Percentiles rank a stretch among this genome's conserved stretches.
phyloP scores from a whole-genome alignment of 2,329 filamentous ascomycete genomes.

The Aspergillus calidoustus region DNA sequence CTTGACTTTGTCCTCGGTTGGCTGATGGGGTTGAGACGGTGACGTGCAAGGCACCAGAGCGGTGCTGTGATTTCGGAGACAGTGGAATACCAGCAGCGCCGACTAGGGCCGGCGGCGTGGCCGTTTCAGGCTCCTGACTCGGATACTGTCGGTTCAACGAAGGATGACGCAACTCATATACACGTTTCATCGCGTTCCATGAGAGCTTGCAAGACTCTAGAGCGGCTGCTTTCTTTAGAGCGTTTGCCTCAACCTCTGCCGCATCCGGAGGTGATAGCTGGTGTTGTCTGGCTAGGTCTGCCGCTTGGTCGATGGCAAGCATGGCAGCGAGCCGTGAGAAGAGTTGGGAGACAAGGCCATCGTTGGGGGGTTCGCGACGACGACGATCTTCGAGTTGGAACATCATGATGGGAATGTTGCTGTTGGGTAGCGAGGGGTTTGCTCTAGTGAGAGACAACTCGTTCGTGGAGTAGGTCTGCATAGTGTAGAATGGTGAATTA shows the following conservation, averaged over 20 bases:
- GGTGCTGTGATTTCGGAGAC: constrained; percentile 35
- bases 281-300: constrained; percentile 45
- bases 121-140: constrained; percentile 21
- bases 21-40: constrained; percentile 42
- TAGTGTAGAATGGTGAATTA: constrained; percentile 49
- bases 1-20: constrained; percentile 22
- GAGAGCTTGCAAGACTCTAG: constrained; percentile 53
- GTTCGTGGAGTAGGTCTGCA: constrained; percentile 48
- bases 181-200: constrained; percentile 46
- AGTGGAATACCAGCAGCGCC: constrained; percentile 42
- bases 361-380: constrained; percentile 45
- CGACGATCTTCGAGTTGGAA: constrained; percentile 45
- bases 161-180: constrained; percentile 54
- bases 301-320: constrained; percentile 53
- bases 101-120: constrained; percentile 33
- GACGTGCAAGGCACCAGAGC: constrained; percentile 46
- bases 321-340: constrained; percentile 56
- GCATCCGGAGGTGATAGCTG: constrained; percentile 46
- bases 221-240: constrained; percentile 49
- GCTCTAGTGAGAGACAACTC: constrained; percentile 48
- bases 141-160: constrained; percentile 38
- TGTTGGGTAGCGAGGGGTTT: constrained; percentile 46
- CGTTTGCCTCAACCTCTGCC: constrained; percentile 48
- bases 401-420: constrained; percentile 49
- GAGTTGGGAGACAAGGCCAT: constrained; percentile 50